Base-by-base conservation (phyloP, 768 basidiomycete species). In the Kwoniella shandongensis region DNA sequence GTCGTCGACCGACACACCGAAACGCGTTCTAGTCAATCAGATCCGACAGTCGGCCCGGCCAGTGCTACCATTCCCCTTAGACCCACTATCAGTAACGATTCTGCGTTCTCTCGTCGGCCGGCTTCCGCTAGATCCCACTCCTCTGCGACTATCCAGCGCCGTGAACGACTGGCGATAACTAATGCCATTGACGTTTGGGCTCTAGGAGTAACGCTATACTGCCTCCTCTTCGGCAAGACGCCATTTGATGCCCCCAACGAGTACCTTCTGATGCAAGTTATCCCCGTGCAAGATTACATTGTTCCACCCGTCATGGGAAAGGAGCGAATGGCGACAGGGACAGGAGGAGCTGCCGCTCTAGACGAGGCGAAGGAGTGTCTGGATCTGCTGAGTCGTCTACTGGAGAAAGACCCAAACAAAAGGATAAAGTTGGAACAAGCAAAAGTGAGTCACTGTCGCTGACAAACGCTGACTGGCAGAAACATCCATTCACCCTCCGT, bases 141-240 rank as follows among this genome's bases (percentile, higher is more conserved):
- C 7, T 64, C 70, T 0, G 46, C 50, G 17, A 61, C 63, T 10
- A 45, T 66, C 10, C 50, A 57, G 12, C 54, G 49, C 4, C 48
- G 45, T 35, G 52, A 67, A 41, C 65, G 77, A 26, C 70, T 75
- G 25, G 81, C 83, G 2, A 87, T 96, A 49, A 91, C 91, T 38
- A 91, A 92, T 74, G 86, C 91, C 3, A 94, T 98, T 72, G 96
- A 99, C 70, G 84, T 99, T 30, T 99, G 96, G 96, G 94, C 96
- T 0, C 82, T 99, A 2, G 96, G 96, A 22, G 88, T 97, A 27
- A 99, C 96, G 1, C 80, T 97, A 4, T 98, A 91, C 77, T 94
- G 92, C 72, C 83, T 98, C 44, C 82, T 98, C 1, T 97, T 94
- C 63, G 96, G 91, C 10, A 80, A 79, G 54, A 84, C 87, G 1